Conservation (phyloP, 1,284 basidiomycete species). For the Heterobasidion annosum region DNA sequence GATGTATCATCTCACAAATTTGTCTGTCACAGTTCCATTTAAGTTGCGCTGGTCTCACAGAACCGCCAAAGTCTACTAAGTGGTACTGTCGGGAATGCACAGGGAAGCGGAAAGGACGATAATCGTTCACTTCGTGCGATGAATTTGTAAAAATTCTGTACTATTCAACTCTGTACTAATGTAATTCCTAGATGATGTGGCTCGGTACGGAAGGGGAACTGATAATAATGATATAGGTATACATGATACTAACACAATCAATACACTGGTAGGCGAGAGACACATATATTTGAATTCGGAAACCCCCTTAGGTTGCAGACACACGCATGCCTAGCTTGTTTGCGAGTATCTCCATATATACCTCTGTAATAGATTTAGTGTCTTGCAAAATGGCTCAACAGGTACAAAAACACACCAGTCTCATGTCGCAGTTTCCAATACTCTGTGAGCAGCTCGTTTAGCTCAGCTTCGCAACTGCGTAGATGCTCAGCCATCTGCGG, state of each 20-base stretch:
- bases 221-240: neutral
- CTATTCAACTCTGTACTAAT: neutral
- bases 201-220: neutral
- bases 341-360: constrained; percentile 75
- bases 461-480: constrained; percentile 60
- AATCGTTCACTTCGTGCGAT: neutral
- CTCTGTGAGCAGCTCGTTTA: constrained; percentile 69
- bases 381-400: neutral
- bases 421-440: constrained; percentile 76
- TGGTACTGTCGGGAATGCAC: neutral
- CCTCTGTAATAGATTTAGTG: constrained; percentile 33
- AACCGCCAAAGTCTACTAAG: neutral
- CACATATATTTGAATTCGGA: neutral
- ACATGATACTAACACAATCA: neutral
- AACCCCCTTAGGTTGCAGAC: constrained; percentile 2
- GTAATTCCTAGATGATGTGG: neutral
- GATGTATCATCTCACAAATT: constrained; percentile 15
- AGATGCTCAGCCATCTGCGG: constrained; percentile 66
- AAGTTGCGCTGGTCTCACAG: neutral
- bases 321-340: constrained; percentile 47
- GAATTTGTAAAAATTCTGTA: too few species aligned
- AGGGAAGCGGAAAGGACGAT: neutral
- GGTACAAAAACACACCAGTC: constrained; percentile 44
- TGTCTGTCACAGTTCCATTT: constrained; percentile 61
- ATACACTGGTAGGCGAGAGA: neutral